Evolutionary conservation across 78 protist species (phyloP).

Genomic region (Bodo saltans): DNA sequence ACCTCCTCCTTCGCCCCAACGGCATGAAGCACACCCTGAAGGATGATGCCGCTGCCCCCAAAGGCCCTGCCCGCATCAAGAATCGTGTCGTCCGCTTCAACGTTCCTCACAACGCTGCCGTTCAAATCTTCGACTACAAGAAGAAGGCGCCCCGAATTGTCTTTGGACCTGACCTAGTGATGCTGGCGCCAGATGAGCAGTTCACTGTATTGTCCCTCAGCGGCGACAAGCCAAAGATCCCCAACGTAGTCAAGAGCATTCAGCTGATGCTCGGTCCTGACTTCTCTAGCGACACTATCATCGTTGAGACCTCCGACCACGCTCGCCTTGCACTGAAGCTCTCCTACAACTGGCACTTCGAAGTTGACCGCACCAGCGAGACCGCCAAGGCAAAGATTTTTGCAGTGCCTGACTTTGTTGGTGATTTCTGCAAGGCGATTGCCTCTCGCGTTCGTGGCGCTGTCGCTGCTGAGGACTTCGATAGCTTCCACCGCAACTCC

Average conservation of each 20-base stretch:
- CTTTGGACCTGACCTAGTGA: slow-evolving; percentile 86
- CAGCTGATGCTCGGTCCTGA: slow-evolving; percentile 84
- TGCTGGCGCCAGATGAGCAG: slow-evolving; percentile 87
- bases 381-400: slow-evolving; percentile 65
- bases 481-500: slow-evolving; percentile 84
- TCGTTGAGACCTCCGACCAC: slow-evolving; percentile 87
- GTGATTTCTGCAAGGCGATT: slow-evolving; percentile 87
- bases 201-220: slow-evolving; percentile 77
- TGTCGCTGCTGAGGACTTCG: slow-evolving; percentile 77
- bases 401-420: slow-evolving; percentile 86
- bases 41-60: background rate
- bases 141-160: slow-evolving; percentile 53
- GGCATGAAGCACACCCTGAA: slow-evolving; percentile 25
- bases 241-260: slow-evolving; percentile 70
- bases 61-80: slow-evolving; percentile 35
- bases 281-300: slow-evolving; percentile 84
- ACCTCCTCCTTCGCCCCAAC: slow-evolving; percentile 45
- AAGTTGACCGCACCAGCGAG: slow-evolving; percentile 24
- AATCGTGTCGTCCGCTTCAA: slow-evolving; percentile 61
- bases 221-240: slow-evolving; percentile 89
- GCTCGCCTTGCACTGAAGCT: slow-evolving; percentile 78
- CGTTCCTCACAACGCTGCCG: slow-evolving; percentile 86
- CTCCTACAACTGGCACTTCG: slow-evolving; percentile 83
- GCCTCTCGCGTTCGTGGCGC: slow-evolving; percentile 85
- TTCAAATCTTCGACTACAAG: slow-evolving; percentile 83